phyloP scores from a whole-genome alignment of 129 eudicot genomes.

The Flaveria trinervia region DNA sequence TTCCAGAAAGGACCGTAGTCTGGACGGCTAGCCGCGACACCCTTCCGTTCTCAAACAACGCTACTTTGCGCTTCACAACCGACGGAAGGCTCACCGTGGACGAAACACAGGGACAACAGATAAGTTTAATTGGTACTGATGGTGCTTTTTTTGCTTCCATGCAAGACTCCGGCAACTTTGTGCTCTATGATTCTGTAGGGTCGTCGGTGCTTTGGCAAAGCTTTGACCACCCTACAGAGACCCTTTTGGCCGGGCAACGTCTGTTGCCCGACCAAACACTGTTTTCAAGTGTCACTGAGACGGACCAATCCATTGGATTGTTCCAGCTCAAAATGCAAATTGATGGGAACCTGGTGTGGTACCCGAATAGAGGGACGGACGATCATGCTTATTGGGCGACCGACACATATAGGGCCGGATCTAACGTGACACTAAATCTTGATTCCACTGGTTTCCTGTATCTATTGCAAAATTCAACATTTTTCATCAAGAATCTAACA shows the following conservation, averaged over 20 bases:
- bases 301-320: constrained; percentile 32
- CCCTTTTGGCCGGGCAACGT: constrained; percentile 35
- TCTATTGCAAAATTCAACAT: constrained; percentile 26
- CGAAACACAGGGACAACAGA: constrained; percentile 15
- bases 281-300: constrained; percentile 26
- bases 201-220: constrained; percentile 34
- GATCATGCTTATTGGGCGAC: constrained; percentile 17
- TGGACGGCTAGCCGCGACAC: constrained; percentile 51
- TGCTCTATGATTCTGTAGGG: constrained; percentile 23
- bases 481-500: constrained; percentile 27
- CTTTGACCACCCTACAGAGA: constrained; percentile 47
- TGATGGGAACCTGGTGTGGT: constrained; percentile 49
- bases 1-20: constrained; percentile 34
- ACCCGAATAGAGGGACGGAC: constrained; percentile 16
- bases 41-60: constrained; percentile 25
- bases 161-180: constrained; percentile 45
- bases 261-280: constrained; percentile 21
- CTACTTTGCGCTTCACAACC: constrained; percentile 29
- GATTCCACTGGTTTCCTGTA: constrained; percentile 39
- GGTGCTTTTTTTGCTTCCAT: constrained; percentile 45
- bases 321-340: constrained; percentile 39
- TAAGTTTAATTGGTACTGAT: not conserved
- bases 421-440: constrained; percentile 42
- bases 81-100: constrained; percentile 42
- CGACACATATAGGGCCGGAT: not conserved